Evolutionary conservation across 2,329 filamentous ascomycete genomes (phyloP).

Genomic region (Alternaria panax): DNA sequence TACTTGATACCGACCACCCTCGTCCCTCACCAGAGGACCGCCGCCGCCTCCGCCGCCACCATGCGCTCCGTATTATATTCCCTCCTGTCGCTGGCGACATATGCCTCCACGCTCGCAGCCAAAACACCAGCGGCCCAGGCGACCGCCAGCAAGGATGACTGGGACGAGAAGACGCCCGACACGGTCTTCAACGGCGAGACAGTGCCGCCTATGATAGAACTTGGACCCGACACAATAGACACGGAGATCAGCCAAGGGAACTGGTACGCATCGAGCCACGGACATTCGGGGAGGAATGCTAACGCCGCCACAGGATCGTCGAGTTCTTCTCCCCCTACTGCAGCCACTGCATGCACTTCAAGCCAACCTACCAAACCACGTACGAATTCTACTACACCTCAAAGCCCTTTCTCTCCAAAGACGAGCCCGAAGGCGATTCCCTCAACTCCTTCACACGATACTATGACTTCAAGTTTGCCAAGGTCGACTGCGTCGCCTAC

Average conservation of each 20-base stretch:
- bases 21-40: not conserved
- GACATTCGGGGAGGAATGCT: not conserved
- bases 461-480: conserved; percentile 89
- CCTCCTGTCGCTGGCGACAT: conserved; percentile 49
- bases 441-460: conserved; percentile 77
- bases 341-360: conserved; percentile 78
- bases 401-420: conserved; percentile 65
- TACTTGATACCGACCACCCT: not conserved
- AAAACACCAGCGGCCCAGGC: conserved; percentile 19
- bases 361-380: conserved; percentile 86
- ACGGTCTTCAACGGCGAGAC: conserved; percentile 72
- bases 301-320: conserved; percentile 47
- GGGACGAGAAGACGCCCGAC: conserved; percentile 40
- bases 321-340: conserved; percentile 62
- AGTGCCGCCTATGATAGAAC: conserved; percentile 70
- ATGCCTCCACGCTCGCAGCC: conserved; percentile 38
- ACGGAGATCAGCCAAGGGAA: conserved; percentile 69
- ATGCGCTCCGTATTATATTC: conserved; percentile 49
- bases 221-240: conserved; percentile 66
- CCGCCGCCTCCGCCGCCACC: conserved; percentile 22
- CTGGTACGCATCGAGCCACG: conserved; percentile 59
- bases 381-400: conserved; percentile 97
- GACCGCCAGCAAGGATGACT: conserved; percentile 32
- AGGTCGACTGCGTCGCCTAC: conserved; percentile 84
- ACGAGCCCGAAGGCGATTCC: conserved; percentile 57